Conservation (phyloP, 1,284 basidiomycete genomes). For the Rhodotorula sp. region DNA sequence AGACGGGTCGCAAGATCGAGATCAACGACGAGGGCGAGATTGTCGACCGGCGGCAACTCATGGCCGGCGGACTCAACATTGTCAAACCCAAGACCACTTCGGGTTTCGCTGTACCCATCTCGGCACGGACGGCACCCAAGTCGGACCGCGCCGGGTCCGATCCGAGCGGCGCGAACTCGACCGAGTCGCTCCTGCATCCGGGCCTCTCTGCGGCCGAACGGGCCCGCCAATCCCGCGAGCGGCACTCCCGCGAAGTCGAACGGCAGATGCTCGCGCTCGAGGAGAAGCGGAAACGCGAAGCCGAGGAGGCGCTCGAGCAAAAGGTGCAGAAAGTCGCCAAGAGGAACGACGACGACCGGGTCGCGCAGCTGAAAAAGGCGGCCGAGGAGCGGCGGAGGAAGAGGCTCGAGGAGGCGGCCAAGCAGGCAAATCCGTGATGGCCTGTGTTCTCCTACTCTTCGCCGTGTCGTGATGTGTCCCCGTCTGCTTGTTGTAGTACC, state of each 20-base stretch:
- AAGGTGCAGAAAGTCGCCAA: constrained; percentile 37
- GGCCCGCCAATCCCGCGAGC: constrained; percentile 32
- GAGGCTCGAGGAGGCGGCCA: constrained; percentile 23
- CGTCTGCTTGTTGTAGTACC: not conserved
- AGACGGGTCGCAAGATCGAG: constrained; percentile 82
- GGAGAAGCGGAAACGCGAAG: constrained; percentile 42
- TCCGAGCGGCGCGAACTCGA: no score
- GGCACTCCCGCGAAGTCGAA: constrained; percentile 43
- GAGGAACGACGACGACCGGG: constrained; percentile 43
- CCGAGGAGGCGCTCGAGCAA: constrained; percentile 38
- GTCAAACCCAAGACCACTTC: constrained; percentile 42
- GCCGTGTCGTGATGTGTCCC: not conserved
- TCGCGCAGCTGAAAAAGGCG: constrained; percentile 42
- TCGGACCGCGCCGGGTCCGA: not conserved
- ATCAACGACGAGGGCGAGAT: constrained; percentile 97
- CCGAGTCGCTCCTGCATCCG: constrained; percentile 17
- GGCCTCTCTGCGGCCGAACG: constrained; percentile 39
- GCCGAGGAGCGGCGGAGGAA: constrained; percentile 44
- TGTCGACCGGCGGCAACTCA: constrained; percentile 89
- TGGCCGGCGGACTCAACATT: constrained; percentile 89
- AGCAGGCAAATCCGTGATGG: not conserved
- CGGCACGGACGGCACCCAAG: not conserved
- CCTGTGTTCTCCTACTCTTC: not conserved
- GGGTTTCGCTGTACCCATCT: constrained; percentile 23
- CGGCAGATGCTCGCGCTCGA: constrained; percentile 43